phyloP scores from a whole-genome alignment of 2,329 filamentous ascomycete genomes.

The Xylariaceae sp. region DNA sequence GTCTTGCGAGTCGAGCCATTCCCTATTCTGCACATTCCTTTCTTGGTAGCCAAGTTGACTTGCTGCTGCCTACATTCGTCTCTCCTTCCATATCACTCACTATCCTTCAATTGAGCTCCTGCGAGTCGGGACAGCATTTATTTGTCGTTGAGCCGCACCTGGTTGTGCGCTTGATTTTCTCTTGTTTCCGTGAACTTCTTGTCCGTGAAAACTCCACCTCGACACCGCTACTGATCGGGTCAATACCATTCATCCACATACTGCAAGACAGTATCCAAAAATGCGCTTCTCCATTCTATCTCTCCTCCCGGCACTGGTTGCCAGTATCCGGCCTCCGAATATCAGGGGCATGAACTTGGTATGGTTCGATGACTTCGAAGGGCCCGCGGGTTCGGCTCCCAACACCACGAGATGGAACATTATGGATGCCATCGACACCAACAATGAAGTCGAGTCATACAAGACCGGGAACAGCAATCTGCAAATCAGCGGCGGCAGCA shows the following conservation, averaged over 20 bases:
- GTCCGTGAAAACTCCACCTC: background rate
- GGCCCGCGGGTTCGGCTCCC: constrained; percentile 25
- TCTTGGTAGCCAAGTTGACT: constrained; percentile 18
- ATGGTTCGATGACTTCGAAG: constrained; percentile 30
- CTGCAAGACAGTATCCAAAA: constrained; percentile 15
- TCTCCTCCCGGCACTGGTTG: constrained; percentile 27
- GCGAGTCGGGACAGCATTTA: constrained; percentile 25
- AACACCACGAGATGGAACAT: constrained; percentile 26
- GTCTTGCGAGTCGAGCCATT: constrained; percentile 28
- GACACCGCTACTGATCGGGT: constrained; percentile 8
- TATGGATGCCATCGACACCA: constrained; percentile 39
- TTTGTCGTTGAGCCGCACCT: constrained; percentile 6
- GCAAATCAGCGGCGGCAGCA: constrained; percentile 45
- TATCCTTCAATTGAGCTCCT: constrained; percentile 18
- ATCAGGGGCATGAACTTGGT: constrained; percentile 27
- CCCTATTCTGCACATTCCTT: constrained; percentile 24
- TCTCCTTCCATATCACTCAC: constrained; percentile 23
- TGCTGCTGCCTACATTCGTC: constrained; percentile 20
- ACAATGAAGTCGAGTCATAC: constrained; percentile 50
- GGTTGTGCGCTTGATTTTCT: constrained; percentile 15
- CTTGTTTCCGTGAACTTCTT: constrained; percentile 2
- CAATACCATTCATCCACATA: constrained; percentile 9
- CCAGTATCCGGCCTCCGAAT: constrained; percentile 28
- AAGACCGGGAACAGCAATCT: constrained; percentile 42
- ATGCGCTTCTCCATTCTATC: constrained; percentile 31